Evolutionary conservation across 2,329 filamentous ascomycete genomes (phyloP).

Genomic region (Nothopassalora personata): DNA sequence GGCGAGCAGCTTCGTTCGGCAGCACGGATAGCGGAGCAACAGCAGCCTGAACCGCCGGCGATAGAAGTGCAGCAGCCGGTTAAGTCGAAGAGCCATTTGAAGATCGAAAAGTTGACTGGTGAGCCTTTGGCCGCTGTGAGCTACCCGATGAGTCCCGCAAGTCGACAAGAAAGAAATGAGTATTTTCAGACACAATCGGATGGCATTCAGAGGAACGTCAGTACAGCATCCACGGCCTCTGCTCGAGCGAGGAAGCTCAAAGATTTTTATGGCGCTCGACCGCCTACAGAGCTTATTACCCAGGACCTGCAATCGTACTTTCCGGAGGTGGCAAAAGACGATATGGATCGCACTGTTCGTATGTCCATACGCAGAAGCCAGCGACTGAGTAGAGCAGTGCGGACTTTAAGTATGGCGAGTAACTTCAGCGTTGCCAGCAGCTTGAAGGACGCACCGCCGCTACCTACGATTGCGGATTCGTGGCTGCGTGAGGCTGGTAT

Average conservation of each 20-base stretch:
- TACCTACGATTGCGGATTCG: constrained; percentile 89
- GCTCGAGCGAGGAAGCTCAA: constrained; percentile 54
- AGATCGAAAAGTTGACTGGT: constrained; percentile 83
- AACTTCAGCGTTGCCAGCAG: constrained; percentile 90
- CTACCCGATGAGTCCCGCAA: constrained; percentile 79
- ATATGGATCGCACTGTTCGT: constrained; percentile 91
- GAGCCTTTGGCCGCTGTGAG: constrained; percentile 81
- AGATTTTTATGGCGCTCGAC: constrained; percentile 84
- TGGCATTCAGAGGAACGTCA: constrained; percentile 28
- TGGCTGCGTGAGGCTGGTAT: constrained; percentile 67
- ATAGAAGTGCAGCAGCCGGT: constrained; percentile 50
- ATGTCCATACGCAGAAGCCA: constrained; percentile 87
- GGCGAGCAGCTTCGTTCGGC: constrained; percentile 80
- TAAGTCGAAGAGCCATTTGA: constrained; percentile 75
- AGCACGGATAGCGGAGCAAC: constrained; percentile 82
- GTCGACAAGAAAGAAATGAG: constrained; percentile 59
- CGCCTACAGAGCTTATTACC: constrained; percentile 94
- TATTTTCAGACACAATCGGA: constrained; percentile 34
- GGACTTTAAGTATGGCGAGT: constrained; percentile 87
- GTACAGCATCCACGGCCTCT: constrained; percentile 32
- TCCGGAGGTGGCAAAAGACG: constrained; percentile 86
- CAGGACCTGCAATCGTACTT: constrained; percentile 97
- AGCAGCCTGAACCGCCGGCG: constrained; percentile 54
- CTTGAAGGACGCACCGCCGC: constrained; percentile 84
- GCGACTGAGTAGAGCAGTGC: constrained; percentile 86